A percentile compares a stretch with the other conserved stretches of the same genome.
phyloP scores from a whole-genome alignment of 768 basidiomycete genomes.

The Dioszegia hungarica region DNA sequence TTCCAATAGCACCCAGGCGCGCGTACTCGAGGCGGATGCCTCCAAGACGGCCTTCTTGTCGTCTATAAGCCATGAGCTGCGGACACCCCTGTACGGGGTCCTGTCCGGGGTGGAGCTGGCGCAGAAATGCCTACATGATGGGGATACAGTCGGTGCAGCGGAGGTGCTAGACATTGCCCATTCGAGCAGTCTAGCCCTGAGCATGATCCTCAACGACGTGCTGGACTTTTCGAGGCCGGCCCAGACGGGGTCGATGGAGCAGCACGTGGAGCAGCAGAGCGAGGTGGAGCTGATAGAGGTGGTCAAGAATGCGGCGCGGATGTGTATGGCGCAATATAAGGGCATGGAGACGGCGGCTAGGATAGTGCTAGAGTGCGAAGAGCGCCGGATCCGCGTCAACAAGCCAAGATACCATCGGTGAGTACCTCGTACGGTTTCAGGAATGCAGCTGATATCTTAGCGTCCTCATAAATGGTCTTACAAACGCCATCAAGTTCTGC shows the following conservation, averaged over 20 bases:
- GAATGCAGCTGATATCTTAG: slow-evolving; percentile 5
- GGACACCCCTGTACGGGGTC: slow-evolving; percentile 40
- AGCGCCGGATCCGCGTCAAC: slow-evolving; percentile 24
- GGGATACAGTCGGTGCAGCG: slow-evolving; percentile 7
- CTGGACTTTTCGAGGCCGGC: slow-evolving; percentile 30
- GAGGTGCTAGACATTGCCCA: slow-evolving; percentile 15
- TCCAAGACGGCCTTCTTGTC: slow-evolving; percentile 38
- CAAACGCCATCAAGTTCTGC: slow-evolving; percentile 82
- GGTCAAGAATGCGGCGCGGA: background rate
- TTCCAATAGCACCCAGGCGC: slow-evolving; percentile 17
- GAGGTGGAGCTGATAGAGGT: background rate
- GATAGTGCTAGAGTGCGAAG: slow-evolving; percentile 22
- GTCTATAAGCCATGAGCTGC: slow-evolving; percentile 39
- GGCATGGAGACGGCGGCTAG: background rate
- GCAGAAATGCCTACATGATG: background rate
- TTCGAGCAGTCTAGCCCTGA: slow-evolving; percentile 22
- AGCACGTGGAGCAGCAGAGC: background rate
- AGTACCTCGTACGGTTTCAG: background rate
- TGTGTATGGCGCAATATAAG: background rate
- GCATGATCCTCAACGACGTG: slow-evolving; percentile 31
- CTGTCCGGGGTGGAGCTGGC: slow-evolving; percentile 30
- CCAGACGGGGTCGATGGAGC: background rate
- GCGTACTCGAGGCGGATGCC: slow-evolving; percentile 28
- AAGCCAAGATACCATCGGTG: slow-evolving; percentile 28
- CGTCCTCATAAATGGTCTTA: slow-evolving; percentile 44